Evolutionary conservation across 1,284 basidiomycete species (phyloP), one percentile per base, ranked within the genome.

Genomic region (Irpex lacteus): DNA sequence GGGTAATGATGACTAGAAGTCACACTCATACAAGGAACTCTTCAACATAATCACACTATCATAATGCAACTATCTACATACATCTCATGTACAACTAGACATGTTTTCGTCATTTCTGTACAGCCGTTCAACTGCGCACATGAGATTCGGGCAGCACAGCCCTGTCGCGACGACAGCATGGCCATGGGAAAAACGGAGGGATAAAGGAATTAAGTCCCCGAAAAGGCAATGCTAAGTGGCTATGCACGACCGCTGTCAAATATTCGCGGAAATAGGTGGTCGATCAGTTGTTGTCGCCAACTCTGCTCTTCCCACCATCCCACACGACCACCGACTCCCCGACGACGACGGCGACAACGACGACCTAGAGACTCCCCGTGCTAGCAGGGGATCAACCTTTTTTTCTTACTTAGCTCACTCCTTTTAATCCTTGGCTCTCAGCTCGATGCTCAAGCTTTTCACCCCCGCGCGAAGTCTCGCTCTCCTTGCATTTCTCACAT

Each of bases 401-500:
- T 5, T 66, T 65, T 34, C 13, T 54, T 47, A 37, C 7, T 66
- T 65, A 64, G 61, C 37, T 57, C 61, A 44, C 44, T 59, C 62
- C 57, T 67, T 67, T 66, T 67, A 69, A 66, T 69, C 59, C 40
- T 9, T 60, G 40, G 36, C 62, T 54, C n/a, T 62, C 53, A 66
- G 66, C 68, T 69, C 68, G 66, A 69, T 69, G 68, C 68, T 67
- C 55, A 67, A 54, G 63, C 54, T 62, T 37, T 52, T 67, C 40
- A 65, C 70, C 53, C 69, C 70, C 59, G 65, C 61, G 18, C 70
- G 66, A 36, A 71, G 70, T 56, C 65, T 80, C 52, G 56, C 74
- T 37, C 53, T 81, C 37, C 70, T 74, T 53, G 58, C 69, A 56
- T 67, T 70, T 37, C 66, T 71, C 8, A 75, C 73, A 50, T 74